Evolutionary conservation across 768 basidiomycete genomes (phyloP).

Genomic region (Lactifluus volemus): DNA sequence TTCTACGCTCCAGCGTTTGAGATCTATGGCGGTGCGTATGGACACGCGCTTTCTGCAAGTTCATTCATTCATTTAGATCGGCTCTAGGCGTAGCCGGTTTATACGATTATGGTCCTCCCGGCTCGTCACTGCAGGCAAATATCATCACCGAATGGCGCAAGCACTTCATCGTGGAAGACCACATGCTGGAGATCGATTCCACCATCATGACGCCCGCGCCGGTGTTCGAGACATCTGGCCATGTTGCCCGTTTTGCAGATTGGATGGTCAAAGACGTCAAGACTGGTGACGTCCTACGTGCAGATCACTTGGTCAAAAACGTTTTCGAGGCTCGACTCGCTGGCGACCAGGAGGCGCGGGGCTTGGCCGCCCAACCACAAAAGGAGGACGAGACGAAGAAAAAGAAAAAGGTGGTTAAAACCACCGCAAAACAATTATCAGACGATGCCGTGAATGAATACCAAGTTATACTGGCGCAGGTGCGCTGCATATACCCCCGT

Average conservation of each 20-base stretch:
- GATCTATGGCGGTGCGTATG: slow-evolving; percentile 85
- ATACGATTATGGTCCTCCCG: slow-evolving; percentile 97
- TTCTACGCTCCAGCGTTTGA: slow-evolving; percentile 99
- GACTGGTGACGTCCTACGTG: slow-evolving; percentile 94
- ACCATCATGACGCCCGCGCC: slow-evolving; percentile 94
- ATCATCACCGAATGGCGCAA: slow-evolving; percentile 94
- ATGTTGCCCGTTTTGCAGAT: slow-evolving; percentile 96
- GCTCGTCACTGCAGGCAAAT: slow-evolving; percentile 92
- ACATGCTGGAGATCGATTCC: slow-evolving; percentile 97
- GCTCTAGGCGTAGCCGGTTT: slow-evolving; percentile 84
- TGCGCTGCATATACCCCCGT: slow-evolving; percentile 29
- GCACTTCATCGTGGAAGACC: slow-evolving; percentile 97
- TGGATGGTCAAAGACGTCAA: slow-evolving; percentile 98
- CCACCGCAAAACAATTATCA: slow-evolving; percentile 56
- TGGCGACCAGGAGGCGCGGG: slow-evolving; percentile 86
- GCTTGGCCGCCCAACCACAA: slow-evolving; percentile 47
- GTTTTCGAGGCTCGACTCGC: slow-evolving; percentile 86
- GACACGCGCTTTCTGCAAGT: not conserved
- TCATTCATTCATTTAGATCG: not conserved
- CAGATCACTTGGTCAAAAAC: slow-evolving; percentile 91
- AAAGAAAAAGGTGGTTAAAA: slow-evolving; percentile 77
- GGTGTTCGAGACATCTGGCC: slow-evolving; percentile 95
- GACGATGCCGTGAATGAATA: slow-evolving; percentile 73
- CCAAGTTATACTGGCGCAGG: slow-evolving; percentile 81
- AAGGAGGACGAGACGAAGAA: slow-evolving; percentile 54